These are phyloP conservation scores for Carex parvula DNA, from an alignment of 176 grass and related monocot genomes.

Conservation along the genomic window DNA sequence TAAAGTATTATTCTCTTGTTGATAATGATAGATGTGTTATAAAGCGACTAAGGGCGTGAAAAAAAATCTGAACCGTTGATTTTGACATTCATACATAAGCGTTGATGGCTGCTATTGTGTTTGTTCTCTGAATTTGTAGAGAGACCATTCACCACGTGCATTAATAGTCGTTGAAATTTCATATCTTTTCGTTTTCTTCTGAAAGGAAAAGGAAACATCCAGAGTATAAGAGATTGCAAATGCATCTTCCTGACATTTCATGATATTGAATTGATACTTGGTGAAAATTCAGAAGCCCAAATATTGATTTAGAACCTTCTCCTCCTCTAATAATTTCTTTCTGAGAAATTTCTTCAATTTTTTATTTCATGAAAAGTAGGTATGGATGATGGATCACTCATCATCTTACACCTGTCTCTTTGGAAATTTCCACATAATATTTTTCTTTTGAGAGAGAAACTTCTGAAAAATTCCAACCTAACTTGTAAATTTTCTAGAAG, in stretches of 20 bases:
- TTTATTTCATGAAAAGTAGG: background rate
- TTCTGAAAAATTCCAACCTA: too few species aligned
- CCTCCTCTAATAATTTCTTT: background rate
- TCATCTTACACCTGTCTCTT: background rate
- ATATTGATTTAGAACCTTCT: background rate
- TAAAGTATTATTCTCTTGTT: too few species aligned
- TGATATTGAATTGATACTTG: too few species aligned
- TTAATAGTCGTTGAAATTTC: background rate
- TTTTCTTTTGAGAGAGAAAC: too few species aligned
- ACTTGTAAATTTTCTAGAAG: too few species aligned
- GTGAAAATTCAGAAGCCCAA: background rate
- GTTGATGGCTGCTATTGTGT: background rate
- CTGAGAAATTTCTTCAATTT: too few species aligned
- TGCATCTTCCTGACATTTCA: too few species aligned
- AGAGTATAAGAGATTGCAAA: too few species aligned
- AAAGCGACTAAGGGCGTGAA: background rate
- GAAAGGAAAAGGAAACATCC: background rate
- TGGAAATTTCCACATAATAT: background rate
- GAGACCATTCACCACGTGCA: background rate
- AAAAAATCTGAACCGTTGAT: background rate
- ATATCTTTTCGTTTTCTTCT: too few species aligned
- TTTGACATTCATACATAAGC: background rate
- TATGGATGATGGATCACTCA: background rate
- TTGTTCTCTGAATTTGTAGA: slow-evolving; percentile 6
- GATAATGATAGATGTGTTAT: background rate